Evolutionary conservation across 768 basidiomycete genomes (phyloP), one percentile per base, ranked within the genome.

Genomic region (Botryobasidium botryosum): DNA sequence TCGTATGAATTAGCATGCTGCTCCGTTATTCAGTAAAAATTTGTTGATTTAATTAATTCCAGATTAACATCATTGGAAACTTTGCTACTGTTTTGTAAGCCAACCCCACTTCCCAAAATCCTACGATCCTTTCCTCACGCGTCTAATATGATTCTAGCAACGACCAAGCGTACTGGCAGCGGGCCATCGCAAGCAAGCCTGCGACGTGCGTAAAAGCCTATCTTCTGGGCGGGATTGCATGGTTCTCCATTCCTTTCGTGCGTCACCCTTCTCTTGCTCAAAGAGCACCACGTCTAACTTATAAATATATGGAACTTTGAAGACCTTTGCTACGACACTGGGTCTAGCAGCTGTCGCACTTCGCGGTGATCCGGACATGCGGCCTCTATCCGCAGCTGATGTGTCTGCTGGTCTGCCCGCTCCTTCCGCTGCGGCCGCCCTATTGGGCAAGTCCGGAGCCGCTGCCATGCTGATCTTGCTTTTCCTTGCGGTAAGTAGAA

Each of bases 121-220:
- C 12, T 26, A 35, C 10, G 43, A 45, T 46, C 36, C 25, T 6
- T 25, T 24, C 13, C 24, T 15, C 24, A 21, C 7, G 1, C 18
- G 10, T 37, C 35, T n/a, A 18, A 13, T 15, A 27, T 46, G 24
- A 21, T 25, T 31, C 25, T 21, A 49, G 35, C 54, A 68, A 72
- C 53, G 71, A 73, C 48, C 77, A 83, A 55, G 79, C 83, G 1
- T 96, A 92, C 61, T 92, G 84, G 78, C 85, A 88, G 56, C 71
- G 86, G 10, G 88, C 88, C 1, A 87, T 94, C 55, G 90, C 91
- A 1, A 80, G 77, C 48, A 65, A 77, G 13, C 87, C 86, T 0
- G 77, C 74, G 1, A 77, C 71, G n/a, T 81, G 80, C 10, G 87
- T 91, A 47, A 90, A 88, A 59, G 90, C 83, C 0, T 96, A 87